Percentiles rank a stretch among this genome's conserved stretches.
Evolutionary conservation across 2,329 filamentous ascomycete species (phyloP).

Genomic region (Domatiomyces catenatus): DNA sequence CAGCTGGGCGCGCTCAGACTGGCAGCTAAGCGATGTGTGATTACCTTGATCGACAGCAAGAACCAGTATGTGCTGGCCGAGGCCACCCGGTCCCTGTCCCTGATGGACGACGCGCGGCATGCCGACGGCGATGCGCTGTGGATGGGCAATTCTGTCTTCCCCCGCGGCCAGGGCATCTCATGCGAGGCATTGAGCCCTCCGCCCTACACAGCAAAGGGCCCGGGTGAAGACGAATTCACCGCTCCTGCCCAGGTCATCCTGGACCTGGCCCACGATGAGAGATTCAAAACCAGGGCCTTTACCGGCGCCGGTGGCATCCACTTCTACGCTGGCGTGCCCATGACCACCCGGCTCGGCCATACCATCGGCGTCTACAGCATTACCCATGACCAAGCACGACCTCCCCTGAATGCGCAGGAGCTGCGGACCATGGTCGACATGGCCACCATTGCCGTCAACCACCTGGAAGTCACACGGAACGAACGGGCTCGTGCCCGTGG

Average conservation of each 20-base stretch:
- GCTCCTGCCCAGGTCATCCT: conserved; percentile 20
- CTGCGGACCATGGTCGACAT: conserved; percentile 42
- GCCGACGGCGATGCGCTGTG: conserved; percentile 18
- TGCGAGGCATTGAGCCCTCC: conserved; percentile 15
- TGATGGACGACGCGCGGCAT: conserved; percentile 21
- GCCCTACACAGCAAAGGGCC: conserved; percentile 5
- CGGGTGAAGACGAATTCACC: conserved; percentile 8
- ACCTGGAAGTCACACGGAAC: conserved; percentile 42
- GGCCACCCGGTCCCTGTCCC: conserved; percentile 29
- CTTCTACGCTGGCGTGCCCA: conserved; percentile 47
- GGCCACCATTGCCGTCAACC: conserved; percentile 42
- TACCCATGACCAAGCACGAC: conserved; percentile 41
- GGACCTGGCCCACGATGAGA: conserved; percentile 26
- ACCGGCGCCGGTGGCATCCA: conserved; percentile 23
- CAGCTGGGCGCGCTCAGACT: conserved; percentile 34
- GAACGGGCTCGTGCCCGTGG: conserved; percentile 38
- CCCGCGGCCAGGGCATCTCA: conserved; percentile 20
- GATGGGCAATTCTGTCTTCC: conserved; percentile 21
- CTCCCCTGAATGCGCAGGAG: conserved; percentile 35
- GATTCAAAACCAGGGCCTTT: conserved; percentile 24
- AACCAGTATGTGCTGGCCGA: conserved; percentile 38
- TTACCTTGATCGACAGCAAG: conserved; percentile 37
- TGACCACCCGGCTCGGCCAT: conserved; percentile 41
- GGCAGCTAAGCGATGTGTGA: conserved; percentile 28
- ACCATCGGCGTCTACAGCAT: conserved; percentile 47